Base-by-base conservation (phyloP, 2,329 filamentous ascomycete species). In the Chaetomiaceae sp. region DNA sequence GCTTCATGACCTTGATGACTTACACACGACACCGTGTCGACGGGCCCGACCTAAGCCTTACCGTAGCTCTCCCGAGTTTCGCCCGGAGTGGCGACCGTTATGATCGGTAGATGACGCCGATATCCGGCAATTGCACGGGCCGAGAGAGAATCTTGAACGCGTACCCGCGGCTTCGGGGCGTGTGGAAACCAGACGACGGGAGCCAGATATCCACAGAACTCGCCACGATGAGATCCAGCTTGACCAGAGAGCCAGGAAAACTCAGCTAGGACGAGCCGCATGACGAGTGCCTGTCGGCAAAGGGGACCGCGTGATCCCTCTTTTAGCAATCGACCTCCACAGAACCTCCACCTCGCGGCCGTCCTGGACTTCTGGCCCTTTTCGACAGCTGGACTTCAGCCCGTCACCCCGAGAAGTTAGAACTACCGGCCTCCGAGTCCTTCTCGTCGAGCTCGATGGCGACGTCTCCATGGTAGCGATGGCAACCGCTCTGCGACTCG, bases 291-390 rank as follows among this genome's bases (percentile, higher is more conserved):
- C 46, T 36, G 29, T 46, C 42, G 37, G 51, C 42, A 51, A 46
- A 25, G 43, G 50, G 47, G 50, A 22, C 47, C 58, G 51, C 58
- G 58, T 60, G 58, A 60, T 54, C 53, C 53, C 27, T 22, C n/a
- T 48, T 58, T 44, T 51, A 54, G 47, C 52, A 20, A 43, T 50
- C 47, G 42, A 23, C 33, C 47, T 55, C 45, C 49, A 39, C 37
- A 54, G 20, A 33, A 44, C 42, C 25, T 46, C 33, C 45, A 49
- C 33, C 23, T 31, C 15, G 23, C 29, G 33, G n/a, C 27, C 27
- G 25, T 20, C 42, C 25, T 12, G 14, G 14, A 3, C 37, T 17
- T 31, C 14, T 23, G 17, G 25, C 27, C 11, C 15, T 25, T 19
- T 17, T 40, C 23, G 3, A 11, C 6, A 4, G 6, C 19, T 42